Evolutionary conservation across 1,284 basidiomycete species (phyloP).

Genomic region (Cutaneotrichosporon sp.): DNA sequence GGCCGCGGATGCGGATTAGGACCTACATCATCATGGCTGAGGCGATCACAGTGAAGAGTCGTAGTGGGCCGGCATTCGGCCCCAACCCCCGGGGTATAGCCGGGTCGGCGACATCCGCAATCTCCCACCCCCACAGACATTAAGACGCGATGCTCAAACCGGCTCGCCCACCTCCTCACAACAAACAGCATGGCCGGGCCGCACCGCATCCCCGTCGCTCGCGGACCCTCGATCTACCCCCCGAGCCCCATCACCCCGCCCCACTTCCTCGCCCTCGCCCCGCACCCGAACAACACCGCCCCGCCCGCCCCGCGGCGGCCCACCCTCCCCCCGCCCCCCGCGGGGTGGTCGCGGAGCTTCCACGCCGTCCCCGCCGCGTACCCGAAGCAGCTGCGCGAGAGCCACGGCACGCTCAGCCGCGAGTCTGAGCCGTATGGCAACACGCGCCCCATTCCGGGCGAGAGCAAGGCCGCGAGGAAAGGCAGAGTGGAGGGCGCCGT

Average conservation of each 20-base stretch:
- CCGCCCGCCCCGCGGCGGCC: conserved; percentile 9
- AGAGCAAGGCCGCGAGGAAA: conserved; percentile 42
- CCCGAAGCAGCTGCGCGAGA: neutral
- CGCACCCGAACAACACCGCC: conserved; percentile 13
- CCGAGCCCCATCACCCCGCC: conserved; percentile 6
- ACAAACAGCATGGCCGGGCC: neutral
- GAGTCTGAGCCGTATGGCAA: conserved; percentile 25
- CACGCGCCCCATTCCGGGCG: conserved; percentile 13
- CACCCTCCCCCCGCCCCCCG: conserved; percentile 23
- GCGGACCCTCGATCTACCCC: neutral
- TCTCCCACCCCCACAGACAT: too few relatives aligned
- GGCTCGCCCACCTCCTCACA: neutral
- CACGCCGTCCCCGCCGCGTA: conserved; percentile 17
- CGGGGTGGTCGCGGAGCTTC: conserved; percentile 13
- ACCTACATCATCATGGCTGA: too few relatives aligned
- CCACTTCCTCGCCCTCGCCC: conserved; percentile 12
- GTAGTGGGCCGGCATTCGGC: neutral
- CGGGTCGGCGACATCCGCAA: too few relatives aligned
- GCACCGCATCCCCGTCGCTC: neutral
- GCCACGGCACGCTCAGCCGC: conserved; percentile 23
- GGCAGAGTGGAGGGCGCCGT: conserved; percentile 20
- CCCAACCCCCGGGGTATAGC: neutral
- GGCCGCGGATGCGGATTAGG: too few relatives aligned
- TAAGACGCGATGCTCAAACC: neutral
- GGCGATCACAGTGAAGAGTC: too few relatives aligned